Percentiles rank a stretch among this genome's conserved stretches.
Conservation (phyloP, 2,329 filamentous ascomycete genomes). For the Sodiomyces alkalinus region DNA sequence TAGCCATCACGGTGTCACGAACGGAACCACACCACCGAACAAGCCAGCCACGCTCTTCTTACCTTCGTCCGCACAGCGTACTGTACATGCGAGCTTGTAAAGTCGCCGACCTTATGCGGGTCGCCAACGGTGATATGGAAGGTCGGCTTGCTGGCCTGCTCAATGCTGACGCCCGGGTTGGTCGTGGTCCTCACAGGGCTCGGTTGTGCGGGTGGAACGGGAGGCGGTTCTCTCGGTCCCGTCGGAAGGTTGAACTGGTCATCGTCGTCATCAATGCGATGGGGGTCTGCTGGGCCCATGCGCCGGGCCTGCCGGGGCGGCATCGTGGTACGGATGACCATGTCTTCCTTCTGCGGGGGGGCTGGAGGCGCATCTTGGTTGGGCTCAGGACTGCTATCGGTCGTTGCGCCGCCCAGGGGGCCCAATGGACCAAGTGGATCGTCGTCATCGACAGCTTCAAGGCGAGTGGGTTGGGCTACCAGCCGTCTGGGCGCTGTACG, state of each 20-base stretch:
- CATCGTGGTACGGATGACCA: conserved; percentile 44
- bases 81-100: conserved; percentile 94
- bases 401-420: conserved; percentile 37
- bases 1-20: conserved; percentile 1
- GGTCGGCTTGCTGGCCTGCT: conserved; percentile 82
- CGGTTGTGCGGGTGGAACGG: conserved; percentile 41
- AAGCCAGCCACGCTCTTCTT: too few relatives aligned
- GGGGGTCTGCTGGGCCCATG: conserved; percentile 34
- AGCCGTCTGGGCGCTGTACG: conserved; percentile 42
- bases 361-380: conserved; percentile 44
- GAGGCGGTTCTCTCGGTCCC: conserved; percentile 50
- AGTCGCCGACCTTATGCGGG: conserved; percentile 91
- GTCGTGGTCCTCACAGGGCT: conserved; percentile 34
- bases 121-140: conserved; percentile 90
- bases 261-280: conserved; percentile 60
- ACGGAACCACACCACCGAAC: background rate
- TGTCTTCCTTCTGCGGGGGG: conserved; percentile 52
- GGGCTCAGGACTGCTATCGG: conserved; percentile 25
- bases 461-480: conserved; percentile 60
- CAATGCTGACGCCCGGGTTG: conserved; percentile 73
- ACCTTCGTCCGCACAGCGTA: conserved; percentile 93
- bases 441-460: conserved; percentile 55
- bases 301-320: conserved; percentile 24
- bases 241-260: conserved; percentile 32
- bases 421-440: conserved; percentile 69